Conservation (phyloP, 306 rosid species). For the Quercus alba region DNA sequence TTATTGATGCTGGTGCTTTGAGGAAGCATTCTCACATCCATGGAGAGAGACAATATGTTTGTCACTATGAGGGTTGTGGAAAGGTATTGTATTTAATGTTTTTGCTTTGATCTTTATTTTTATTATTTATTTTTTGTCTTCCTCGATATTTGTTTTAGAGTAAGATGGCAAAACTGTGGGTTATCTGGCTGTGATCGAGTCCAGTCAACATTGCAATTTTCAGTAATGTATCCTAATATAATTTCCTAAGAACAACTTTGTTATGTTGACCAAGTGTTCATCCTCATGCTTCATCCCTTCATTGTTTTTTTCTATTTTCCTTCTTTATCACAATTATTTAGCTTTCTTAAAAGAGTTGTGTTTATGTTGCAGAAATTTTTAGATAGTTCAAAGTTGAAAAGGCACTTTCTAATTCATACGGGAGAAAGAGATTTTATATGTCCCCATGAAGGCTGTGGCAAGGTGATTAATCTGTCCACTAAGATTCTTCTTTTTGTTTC, state of each 20-base stretch:
- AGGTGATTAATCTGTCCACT: slow-evolving; percentile 62
- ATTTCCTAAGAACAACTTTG: not conserved
- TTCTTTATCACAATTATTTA: not conserved
- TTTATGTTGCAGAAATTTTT: slow-evolving; percentile 83
- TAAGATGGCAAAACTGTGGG: not conserved
- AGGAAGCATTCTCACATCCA: slow-evolving; percentile 98
- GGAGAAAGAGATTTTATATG: slow-evolving; percentile 94
- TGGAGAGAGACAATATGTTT: slow-evolving; percentile 89
- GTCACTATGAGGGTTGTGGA: slow-evolving; percentile 92
- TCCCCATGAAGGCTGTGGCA: slow-evolving; percentile 98
- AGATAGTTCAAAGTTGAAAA: slow-evolving; percentile 96
- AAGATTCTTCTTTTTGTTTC: slow-evolving; percentile 9
- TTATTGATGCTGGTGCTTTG: slow-evolving; percentile 96
- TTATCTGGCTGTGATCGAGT: not conserved
- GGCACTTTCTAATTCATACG: slow-evolving; percentile 92
- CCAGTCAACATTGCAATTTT: not conserved
- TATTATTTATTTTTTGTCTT: not conserved
- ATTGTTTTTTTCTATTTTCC: not conserved
- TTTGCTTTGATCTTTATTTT: not conserved
- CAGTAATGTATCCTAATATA: not conserved
- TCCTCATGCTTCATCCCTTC: not conserved
- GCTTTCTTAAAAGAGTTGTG: slow-evolving; percentile 1
- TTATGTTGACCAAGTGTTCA: not conserved
- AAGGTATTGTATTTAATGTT: slow-evolving; percentile 47
- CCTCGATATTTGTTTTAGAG: not conserved